Conservation (phyloP, 2,329 filamentous ascomycete species). For the Pyricularia pennisetigena region DNA sequence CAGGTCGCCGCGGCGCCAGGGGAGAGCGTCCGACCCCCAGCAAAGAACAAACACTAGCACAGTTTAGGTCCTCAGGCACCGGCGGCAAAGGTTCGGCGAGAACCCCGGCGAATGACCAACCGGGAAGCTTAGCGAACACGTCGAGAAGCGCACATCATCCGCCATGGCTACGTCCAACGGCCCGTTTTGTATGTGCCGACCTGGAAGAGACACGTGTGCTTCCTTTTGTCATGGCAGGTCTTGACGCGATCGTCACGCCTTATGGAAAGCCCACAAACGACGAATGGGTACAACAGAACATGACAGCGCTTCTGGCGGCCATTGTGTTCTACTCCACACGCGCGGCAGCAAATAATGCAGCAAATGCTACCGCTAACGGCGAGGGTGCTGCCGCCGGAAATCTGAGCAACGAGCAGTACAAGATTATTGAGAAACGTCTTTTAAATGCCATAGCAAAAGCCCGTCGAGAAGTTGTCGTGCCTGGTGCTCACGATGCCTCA, state of each 20-base stretch:
- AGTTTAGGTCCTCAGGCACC: conserved; percentile 17
- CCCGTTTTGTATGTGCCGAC: conserved; percentile 54
- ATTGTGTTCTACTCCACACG: conserved; percentile 47
- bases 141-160: conserved; percentile 23
- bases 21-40: conserved; percentile 16
- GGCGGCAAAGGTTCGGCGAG: conserved; percentile 18
- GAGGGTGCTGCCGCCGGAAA: conserved; percentile 16
- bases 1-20: not conserved
- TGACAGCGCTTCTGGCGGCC: conserved; percentile 47
- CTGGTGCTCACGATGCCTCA: not conserved
- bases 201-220: conserved; percentile 52
- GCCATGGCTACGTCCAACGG: conserved; percentile 59
- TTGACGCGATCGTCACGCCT: conserved; percentile 43
- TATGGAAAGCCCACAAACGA: conserved; percentile 33
- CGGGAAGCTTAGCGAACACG: not conserved
- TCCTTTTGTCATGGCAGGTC: conserved; percentile 65
- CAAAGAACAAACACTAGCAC: conserved; percentile 18
- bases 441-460: conserved; percentile 31
- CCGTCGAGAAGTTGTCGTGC: conserved; percentile 25
- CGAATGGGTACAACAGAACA: conserved; percentile 36
- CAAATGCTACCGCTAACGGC: not conserved
- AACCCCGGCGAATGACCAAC: conserved; percentile 9
- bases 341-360: conserved; percentile 4
- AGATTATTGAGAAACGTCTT: conserved; percentile 34
- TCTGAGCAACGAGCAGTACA: conserved; percentile 33